These are phyloP conservation scores for Skeletonema grethae DNA, from an alignment of 108 stramenopile species.

Conservation along the genomic window DNA sequence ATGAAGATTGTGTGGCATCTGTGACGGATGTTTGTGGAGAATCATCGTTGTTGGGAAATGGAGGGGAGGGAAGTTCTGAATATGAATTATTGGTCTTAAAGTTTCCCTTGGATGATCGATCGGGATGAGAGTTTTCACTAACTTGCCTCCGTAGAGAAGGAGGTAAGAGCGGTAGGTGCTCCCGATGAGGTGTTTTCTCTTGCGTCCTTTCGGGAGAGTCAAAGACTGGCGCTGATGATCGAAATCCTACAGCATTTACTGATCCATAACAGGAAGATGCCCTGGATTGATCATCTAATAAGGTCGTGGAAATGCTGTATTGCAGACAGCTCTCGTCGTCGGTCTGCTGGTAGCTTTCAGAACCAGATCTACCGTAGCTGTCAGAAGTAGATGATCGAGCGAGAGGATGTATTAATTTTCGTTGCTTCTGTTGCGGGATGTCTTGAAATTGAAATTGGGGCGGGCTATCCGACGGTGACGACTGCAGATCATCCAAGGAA, in stretches of 20 bases:
- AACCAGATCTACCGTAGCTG: not conserved
- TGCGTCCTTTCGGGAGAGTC: conserved; percentile 3
- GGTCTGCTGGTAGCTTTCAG: not conserved
- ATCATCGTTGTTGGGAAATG: conserved; percentile 8
- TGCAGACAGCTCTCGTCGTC: conserved; percentile 40
- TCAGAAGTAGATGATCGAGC: conserved; percentile 3
- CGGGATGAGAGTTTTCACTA: not conserved
- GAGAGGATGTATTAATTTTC: conserved; percentile 32
- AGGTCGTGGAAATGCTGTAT: conserved; percentile 25
- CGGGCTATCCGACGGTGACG: not conserved
- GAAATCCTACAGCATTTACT: conserved; percentile 6
- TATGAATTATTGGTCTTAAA: not conserved
- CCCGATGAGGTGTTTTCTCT: not conserved
- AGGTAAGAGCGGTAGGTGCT: conserved; percentile 4
- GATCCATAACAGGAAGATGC: conserved; percentile 4
- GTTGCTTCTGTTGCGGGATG: conserved; percentile 10
- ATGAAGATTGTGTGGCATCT: conserved; percentile 2
- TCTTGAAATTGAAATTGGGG: conserved; percentile 3
- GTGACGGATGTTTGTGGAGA: conserved; percentile 18
- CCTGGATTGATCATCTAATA: conserved; percentile 2
- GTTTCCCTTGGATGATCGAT: conserved; percentile 8
- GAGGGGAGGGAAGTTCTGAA: conserved; percentile 1
- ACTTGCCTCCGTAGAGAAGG: conserved; percentile 17
- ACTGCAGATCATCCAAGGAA: conserved; percentile 12
- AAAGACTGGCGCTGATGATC: conserved; percentile 11